These are phyloP conservation scores for Dactylellina cionopaga DNA, from an alignment of 2,329 filamentous ascomycete species.

Conservation along the genomic window DNA sequence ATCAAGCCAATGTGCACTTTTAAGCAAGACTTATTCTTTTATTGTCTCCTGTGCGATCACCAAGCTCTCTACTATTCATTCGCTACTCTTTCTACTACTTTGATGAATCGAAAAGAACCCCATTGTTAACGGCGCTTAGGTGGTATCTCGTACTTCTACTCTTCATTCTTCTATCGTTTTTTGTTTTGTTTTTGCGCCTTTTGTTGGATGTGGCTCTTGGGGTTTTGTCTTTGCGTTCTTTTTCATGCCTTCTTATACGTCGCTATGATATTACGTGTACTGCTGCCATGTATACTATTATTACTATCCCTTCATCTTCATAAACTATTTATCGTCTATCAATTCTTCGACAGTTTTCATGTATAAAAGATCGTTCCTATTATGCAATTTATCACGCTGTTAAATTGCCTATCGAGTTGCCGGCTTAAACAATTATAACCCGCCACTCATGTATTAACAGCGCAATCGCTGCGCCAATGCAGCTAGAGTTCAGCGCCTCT, in stretches of 20 bases:
- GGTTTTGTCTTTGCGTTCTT: constrained; percentile 10
- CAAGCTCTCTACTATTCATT: background rate
- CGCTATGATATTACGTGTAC: background rate
- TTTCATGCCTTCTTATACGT: background rate
- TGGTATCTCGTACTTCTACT: constrained; percentile 38
- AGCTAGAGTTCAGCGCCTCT: too few species aligned
- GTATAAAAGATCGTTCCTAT: too few species aligned
- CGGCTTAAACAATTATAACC: too few species aligned
- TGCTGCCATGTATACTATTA: too few species aligned
- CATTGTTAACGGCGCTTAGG: constrained; percentile 52
- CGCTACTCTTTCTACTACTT: constrained; percentile 28
- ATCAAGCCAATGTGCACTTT: constrained; percentile 2
- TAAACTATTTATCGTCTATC: background rate
- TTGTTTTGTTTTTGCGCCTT: background rate
- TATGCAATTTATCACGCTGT: too few species aligned
- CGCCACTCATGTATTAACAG: too few species aligned
- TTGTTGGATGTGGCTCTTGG: background rate
- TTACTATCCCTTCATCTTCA: constrained; percentile 12
- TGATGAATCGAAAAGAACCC: constrained; percentile 30
- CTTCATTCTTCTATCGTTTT: background rate
- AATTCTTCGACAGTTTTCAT: background rate
- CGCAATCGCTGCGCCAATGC: too few species aligned
- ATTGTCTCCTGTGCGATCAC: too few species aligned
- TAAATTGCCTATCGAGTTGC: too few species aligned
- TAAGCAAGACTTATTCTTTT: constrained; percentile 1